These are phyloP conservation scores for Thielaviopsis punctulata DNA, from an alignment of 2,329 filamentous ascomycete species.

Conservation along the genomic window DNA sequence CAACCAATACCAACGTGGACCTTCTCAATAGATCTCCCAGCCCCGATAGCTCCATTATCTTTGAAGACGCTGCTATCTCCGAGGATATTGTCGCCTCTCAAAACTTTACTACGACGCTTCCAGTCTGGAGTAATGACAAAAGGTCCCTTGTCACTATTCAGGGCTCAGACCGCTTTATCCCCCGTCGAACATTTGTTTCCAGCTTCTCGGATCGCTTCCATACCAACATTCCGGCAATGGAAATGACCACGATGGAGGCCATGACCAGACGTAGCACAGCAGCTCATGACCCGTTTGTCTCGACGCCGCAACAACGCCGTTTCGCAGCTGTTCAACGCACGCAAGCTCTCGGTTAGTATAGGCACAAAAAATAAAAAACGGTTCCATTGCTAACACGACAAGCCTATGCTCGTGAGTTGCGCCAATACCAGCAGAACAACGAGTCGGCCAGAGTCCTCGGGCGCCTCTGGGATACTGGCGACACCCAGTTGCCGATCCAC, in stretches of 20 bases:
- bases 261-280: slow-evolving; percentile 1
- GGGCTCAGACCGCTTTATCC: slow-evolving; percentile 8
- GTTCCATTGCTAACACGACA: too few species aligned
- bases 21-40: neutral
- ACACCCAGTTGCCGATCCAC: slow-evolving; percentile 26
- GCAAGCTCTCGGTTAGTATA: slow-evolving; percentile 4
- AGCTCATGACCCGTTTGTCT: slow-evolving; percentile 8
- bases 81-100: too few species aligned
- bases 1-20: neutral
- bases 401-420: neutral
- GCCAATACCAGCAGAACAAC: neutral
- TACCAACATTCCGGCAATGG: neutral
- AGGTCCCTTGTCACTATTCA: neutral
- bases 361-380: too few species aligned
- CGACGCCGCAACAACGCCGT: slow-evolving; percentile 4
- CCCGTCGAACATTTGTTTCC: slow-evolving; percentile 2
- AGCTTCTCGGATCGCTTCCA: slow-evolving; percentile 5
- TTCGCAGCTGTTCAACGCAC: slow-evolving; percentile 1
- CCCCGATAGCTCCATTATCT: too few species aligned
- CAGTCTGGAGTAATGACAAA: neutral
- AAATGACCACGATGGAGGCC: slow-evolving; percentile 3
- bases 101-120: neutral
- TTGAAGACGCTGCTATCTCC: too few species aligned
- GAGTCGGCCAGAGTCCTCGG: neutral
- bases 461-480: slow-evolving; percentile 10